Conservation (phyloP, 495 filamentous ascomycete genomes). For the Hypoxylon rickii region DNA sequence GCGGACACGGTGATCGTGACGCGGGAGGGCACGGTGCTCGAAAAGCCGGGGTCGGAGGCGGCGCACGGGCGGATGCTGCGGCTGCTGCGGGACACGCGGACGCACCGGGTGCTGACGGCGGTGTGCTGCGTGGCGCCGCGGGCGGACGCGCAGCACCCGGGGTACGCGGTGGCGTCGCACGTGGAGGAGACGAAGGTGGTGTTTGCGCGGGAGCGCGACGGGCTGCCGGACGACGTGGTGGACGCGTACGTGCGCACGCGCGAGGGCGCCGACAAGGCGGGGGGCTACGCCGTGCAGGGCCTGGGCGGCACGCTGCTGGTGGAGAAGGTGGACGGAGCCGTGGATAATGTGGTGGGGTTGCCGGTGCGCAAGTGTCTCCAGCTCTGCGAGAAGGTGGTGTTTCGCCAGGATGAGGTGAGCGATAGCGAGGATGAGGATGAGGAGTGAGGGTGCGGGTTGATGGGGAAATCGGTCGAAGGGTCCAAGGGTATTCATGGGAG, state of each 20-base stretch:
- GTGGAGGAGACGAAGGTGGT: constrained; percentile 87
- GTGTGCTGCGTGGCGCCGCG: constrained; percentile 81
- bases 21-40: constrained; percentile 72
- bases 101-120: constrained; percentile 81
- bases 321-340: constrained; percentile 84
- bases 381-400: constrained; percentile 82
- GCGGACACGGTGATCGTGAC: constrained; percentile 92
- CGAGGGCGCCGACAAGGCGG: constrained; percentile 95
- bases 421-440: constrained; percentile 45
- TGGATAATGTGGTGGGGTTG: constrained; percentile 96
- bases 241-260: constrained; percentile 85
- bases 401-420: constrained; percentile 51
- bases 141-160: constrained; percentile 73
- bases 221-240: constrained; percentile 66
- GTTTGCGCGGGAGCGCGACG: constrained; percentile 77
- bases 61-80: constrained; percentile 84
- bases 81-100: constrained; percentile 70
- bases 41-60: constrained; percentile 83
- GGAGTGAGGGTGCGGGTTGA: too few species aligned
- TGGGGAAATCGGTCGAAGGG: too few species aligned
- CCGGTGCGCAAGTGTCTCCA: constrained; percentile 79
- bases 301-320: constrained; percentile 78
- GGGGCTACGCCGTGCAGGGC: constrained; percentile 93
- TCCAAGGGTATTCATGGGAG: too few species aligned
- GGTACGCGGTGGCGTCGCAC: constrained; percentile 78